Conservation (phyloP, 331 rosid genomes). For the Quercus tomentella region DNA sequence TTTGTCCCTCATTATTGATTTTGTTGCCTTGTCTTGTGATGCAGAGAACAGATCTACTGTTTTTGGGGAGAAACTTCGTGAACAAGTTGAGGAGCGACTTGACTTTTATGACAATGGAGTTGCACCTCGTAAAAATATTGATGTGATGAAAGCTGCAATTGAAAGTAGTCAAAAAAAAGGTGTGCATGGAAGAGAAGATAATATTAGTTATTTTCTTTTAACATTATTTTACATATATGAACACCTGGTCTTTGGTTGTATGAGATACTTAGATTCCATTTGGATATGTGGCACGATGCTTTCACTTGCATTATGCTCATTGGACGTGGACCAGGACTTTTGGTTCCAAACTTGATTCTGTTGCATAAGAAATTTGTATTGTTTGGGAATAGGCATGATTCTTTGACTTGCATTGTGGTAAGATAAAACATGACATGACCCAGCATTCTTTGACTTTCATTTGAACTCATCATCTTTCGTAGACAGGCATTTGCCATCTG, state of each 20-base stretch:
- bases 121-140: slow-evolving; percentile 92
- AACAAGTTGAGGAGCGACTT: slow-evolving; percentile 97
- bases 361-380: background rate
- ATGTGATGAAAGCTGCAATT: slow-evolving; percentile 91
- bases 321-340: background rate
- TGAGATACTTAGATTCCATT: background rate
- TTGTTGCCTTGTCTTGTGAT: background rate
- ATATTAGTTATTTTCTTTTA: too few species aligned
- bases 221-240: too few species aligned
- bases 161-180: slow-evolving; percentile 63
- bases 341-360: background rate
- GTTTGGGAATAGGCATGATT: background rate
- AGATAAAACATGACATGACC: background rate
- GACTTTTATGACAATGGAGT: slow-evolving; percentile 95
- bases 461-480: too few species aligned
- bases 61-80: slow-evolving; percentile 83
- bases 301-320: too few species aligned
- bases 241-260: background rate
- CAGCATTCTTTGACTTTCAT: background rate
- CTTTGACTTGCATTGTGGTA: background rate
- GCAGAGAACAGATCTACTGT: slow-evolving; percentile 59
- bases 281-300: too few species aligned
- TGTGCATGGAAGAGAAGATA: slow-evolving; percentile 1
- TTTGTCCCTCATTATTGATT: background rate
- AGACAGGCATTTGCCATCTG: too few species aligned